Evolutionary conservation across 2,329 filamentous ascomycete species (phyloP), one percentile per base, ranked within the genome.

Genomic region (Apiospora arundinis): DNA sequence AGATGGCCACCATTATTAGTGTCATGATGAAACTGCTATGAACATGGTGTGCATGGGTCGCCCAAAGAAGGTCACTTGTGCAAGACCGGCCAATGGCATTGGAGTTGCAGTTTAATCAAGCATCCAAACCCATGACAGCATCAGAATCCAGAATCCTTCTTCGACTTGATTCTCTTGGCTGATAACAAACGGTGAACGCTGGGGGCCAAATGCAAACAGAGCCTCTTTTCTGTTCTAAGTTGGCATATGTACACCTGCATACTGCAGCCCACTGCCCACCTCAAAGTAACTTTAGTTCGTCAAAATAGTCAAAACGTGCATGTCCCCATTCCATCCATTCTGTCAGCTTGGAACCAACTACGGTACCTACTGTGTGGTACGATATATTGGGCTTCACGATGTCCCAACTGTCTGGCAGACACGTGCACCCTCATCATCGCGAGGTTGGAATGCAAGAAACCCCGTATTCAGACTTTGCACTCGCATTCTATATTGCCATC

Each of bases 271-370:
- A 16, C 56, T 40, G 18, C 32, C 56, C 28, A 40, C 45, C 8
- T n/a, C 21, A 14, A 4, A 21, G 21, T n/a, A 16, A 14, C 4
- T 18, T 40, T 63, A 63, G 56, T 28, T 40, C 9, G 32, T 63
- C 56, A 23, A 63, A 63, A n/a, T 63, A n/a, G 56, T 63, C 56
- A 40, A 40, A 63, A 63, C 32, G 32, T 37, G 21, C 52, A 49
- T 49, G 48, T 49, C 12, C 11, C 42, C 42, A 23, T 56, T 32
- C 56, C 56, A 63, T 21, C 32, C 56, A 63, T 40, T 21, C 56
- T 63, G 32, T 21, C 21, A 63, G 28, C 16, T 45, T 45, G 42
- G 21, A 40, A 40, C 32, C 32, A n/a, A 23, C 56, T 23, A 21
- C n/a, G 56, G 25, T 32, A 56, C 49, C 32, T 32, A 32, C 32